Base-by-base conservation (phyloP, 2,329 filamentous ascomycete species). In the Talaromyces sp. region DNA sequence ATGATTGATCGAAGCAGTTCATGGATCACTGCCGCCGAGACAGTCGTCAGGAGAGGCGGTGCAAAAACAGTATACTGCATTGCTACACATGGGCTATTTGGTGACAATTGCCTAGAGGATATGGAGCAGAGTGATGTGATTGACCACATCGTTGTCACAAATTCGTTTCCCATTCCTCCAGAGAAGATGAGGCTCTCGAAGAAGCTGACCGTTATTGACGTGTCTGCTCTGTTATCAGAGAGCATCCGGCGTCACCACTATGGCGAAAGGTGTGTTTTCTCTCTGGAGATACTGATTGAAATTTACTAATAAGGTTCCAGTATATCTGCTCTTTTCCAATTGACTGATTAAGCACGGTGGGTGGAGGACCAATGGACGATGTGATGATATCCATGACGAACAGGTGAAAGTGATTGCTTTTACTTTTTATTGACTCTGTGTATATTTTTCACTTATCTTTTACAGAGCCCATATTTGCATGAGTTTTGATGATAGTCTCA, bases 1-100 rank as follows among this genome's bases (percentile, higher is more conserved):
- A 98, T 99, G 91, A 97, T 99, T 74, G 95, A 99, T 81, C 97
- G 97, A 81, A 89, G 93, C 10, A 92, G 91, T 15, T 97, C 92
- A 6, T 99, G 95, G 95, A 96, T 99, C 70, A 94, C 94, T 5
- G 95, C 95, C 6, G 95, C 95, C 13, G 95, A 99, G 82, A 96
- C 93, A 1, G 94, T 97, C 1, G 91, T 97, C 62, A 98, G 98
- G 83, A 88, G 91, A 69, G 96, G 95, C 69, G 87, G 88, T 53
- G 95, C 95, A 1, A 96, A 91, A 72, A 95, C 91, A 78, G 95
- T 99, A 40, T 98, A 97, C 79, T 97, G 93, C 83, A 96, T 99
- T 81, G 95, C 94, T 7, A 98, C 95, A 0, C 95, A 99, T 74
- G 95, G 93, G 47, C 86, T 99, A 40, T 98, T 99, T 77, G 93